phyloP scores from a whole-genome alignment of 352 stramenopile species.

The Phytophthora crassamura region DNA sequence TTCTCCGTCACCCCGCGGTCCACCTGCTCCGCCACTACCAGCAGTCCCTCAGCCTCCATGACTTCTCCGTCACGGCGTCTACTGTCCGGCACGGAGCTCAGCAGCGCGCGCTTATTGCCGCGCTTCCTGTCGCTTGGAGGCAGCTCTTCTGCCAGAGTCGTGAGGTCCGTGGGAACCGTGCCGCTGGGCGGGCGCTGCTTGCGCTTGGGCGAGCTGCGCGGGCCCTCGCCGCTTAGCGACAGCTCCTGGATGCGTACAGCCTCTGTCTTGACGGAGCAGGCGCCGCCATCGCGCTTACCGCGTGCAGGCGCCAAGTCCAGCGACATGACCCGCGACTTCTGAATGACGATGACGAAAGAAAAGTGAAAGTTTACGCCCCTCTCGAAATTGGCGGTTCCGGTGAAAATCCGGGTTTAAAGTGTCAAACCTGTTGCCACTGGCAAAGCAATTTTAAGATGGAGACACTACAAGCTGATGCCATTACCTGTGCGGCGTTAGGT shows the following conservation, averaged over 20 bases:
- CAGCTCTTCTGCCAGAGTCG: slow-evolving; percentile 9
- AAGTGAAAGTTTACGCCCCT: slow-evolving; percentile 19
- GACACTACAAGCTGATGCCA: neutral
- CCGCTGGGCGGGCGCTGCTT: slow-evolving; percentile 28
- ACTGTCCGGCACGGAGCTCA: slow-evolving; percentile 25
- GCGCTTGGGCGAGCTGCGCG: slow-evolving; percentile 30
- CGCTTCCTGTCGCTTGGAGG: slow-evolving; percentile 34
- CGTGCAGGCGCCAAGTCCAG: slow-evolving; percentile 20
- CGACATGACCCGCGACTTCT: slow-evolving; percentile 39
- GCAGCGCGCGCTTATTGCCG: slow-evolving; percentile 49
- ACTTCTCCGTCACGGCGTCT: slow-evolving; percentile 37
- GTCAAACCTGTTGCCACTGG: no score
- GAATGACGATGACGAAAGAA: slow-evolving; percentile 30
- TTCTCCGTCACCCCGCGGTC: slow-evolving; percentile 12
- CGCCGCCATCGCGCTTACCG: neutral
- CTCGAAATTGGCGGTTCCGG: neutral
- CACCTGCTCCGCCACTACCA: slow-evolving; percentile 59
- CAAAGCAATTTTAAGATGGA: neutral
- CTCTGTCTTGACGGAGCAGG: slow-evolving; percentile 32
- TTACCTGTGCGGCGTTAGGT: neutral
- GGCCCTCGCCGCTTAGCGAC: slow-evolving; percentile 28
- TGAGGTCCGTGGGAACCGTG: slow-evolving; percentile 25
- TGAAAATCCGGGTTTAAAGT: neutral
- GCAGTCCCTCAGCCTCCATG: slow-evolving; percentile 55
- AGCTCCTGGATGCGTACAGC: slow-evolving; percentile 47